These are phyloP conservation scores for Sphaerulina musiva DNA, from an alignment of 2,329 filamentous ascomycete species.

Conservation along the genomic window DNA sequence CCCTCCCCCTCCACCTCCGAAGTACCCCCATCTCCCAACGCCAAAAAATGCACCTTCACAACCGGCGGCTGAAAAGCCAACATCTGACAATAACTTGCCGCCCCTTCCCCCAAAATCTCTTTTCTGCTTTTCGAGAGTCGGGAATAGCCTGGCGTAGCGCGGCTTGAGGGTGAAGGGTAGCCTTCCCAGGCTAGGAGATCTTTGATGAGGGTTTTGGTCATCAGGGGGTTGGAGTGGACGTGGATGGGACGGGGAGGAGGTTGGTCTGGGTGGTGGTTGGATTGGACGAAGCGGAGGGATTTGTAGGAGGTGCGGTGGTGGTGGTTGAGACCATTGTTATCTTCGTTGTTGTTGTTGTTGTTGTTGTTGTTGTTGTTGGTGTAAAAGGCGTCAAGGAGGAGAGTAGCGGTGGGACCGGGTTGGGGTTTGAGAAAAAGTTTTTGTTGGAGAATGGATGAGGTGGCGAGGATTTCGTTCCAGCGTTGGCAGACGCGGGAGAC, in stretches of 20 bases:
- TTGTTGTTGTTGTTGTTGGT: too few species aligned
- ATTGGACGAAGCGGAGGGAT: neutral
- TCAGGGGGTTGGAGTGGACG: neutral
- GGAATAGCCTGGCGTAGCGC: too few species aligned
- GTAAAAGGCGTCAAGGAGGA: neutral
- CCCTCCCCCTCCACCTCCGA: too few species aligned
- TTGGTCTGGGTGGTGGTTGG: neutral
- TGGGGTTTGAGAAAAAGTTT: slow-evolving; percentile 11
- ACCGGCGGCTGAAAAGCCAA: slow-evolving; percentile 3
- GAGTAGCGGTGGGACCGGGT: neutral
- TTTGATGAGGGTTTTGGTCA: neutral
- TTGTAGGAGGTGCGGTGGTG: too few species aligned
- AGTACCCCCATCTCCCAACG: neutral
- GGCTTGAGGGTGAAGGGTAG: neutral
- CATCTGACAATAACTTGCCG: slow-evolving; percentile 3
- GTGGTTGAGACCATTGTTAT: neutral
- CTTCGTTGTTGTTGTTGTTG: neutral
- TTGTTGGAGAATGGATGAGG: slow-evolving; percentile 9
- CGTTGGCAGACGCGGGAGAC: slow-evolving; percentile 5
- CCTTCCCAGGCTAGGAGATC: neutral
- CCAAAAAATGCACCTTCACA: neutral
- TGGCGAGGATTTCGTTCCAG: slow-evolving; percentile 2
- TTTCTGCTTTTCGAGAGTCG: too few species aligned
- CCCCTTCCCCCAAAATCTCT: neutral
- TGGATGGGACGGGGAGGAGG: neutral